These are phyloP conservation scores for Fistulinella prunicolor DNA, from an alignment of 768 basidiomycete genomes.

Conservation along the genomic window DNA sequence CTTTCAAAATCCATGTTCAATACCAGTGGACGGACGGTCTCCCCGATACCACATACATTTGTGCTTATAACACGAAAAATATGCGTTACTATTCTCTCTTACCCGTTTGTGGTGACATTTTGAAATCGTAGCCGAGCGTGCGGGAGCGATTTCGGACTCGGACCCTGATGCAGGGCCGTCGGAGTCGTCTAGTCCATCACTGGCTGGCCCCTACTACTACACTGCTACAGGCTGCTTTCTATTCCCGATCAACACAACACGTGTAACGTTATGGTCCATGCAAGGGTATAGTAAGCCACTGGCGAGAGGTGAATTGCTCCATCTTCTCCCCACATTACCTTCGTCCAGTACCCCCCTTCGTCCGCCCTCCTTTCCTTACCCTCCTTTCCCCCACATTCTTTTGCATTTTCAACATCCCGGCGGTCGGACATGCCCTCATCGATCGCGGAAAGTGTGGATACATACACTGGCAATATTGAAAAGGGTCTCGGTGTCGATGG, in stretches of 20 bases:
- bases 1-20: too few species aligned
- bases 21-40: too few species aligned
- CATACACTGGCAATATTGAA: slow-evolving; percentile 5
- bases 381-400: background rate
- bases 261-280: background rate
- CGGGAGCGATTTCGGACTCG: background rate
- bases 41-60: too few species aligned
- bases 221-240: background rate
- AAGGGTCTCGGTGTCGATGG: slow-evolving; percentile 2
- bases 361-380: background rate
- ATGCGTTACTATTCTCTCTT: too few species aligned
- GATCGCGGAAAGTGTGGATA: slow-evolving; percentile 10
- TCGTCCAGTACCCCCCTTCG: background rate
- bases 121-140: background rate
- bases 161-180: background rate
- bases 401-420: background rate
- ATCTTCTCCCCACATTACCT: background rate
- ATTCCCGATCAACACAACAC: background rate
- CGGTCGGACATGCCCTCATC: slow-evolving; percentile 18
- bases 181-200: too few species aligned
- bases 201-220: too few species aligned
- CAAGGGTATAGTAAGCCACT: background rate
- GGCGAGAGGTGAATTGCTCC: background rate
- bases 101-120: background rate
- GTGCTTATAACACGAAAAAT: too few species aligned